Evolutionary conservation across 1,139 yeast genomes (phyloP), one percentile per base, ranked within the genome.

Genomic region (Pichia sp.): DNA sequence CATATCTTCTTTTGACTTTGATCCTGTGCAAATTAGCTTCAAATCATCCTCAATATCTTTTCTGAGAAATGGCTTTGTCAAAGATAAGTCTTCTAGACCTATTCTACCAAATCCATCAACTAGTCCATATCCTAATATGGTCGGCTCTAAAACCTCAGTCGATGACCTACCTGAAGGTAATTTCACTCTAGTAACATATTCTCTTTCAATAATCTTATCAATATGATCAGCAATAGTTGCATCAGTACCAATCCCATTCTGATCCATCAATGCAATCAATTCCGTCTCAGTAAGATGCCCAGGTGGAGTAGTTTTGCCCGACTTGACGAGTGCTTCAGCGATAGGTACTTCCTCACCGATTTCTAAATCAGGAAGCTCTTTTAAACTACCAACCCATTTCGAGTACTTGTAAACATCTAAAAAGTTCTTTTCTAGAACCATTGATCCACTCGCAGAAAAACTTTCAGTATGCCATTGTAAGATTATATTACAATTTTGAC

Each of bases 141-240:
- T 81, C 0, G 99, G 98, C 2, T 83, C 65, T 19, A 91, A 60
- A 48, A 63, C 64, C 44, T 64, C 73, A 51, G 56, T 59, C 33
- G 50, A 47, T 38, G 59, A 48, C 61, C 68, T 51, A 41, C 71
- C 71, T 3, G 53, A 48, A 5, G 54, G 53, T 5, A 26, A 59
- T 19, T 51, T 51, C 24, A 59, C 65, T 50, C 80, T 79, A 14
- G 64, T 63, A 3, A 84, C 77, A 55, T 89, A 93, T 25, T 78
- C 76, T 41, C 98, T 64, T 10, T 61, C 60, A 21, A 73, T 64
- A 35, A 93, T 79, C 55, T 84, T 89, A 46, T 84, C 89, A 30
- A 93, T 91, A 60, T 93, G 99, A 34, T 91, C 98, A 0, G 98
- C 98, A 64, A 93, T 93, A 0, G 99, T 93, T 1, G 99, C 98